These are phyloP conservation scores for Saposhnikovia divaricata DNA, from an alignment of 129 eudicot species.

Conservation along the genomic window DNA sequence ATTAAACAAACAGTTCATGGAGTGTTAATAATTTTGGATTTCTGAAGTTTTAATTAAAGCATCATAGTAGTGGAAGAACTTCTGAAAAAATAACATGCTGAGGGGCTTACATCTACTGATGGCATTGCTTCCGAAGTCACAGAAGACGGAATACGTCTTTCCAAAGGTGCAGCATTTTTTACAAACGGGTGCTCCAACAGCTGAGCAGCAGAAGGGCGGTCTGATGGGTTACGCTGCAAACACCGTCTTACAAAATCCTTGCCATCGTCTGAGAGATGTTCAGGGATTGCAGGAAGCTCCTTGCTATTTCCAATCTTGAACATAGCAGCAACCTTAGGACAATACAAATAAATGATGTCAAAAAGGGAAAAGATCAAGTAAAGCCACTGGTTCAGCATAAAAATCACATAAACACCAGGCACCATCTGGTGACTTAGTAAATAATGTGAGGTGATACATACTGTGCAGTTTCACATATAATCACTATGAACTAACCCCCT, in stretches of 20 bases:
- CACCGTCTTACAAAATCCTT: constrained; percentile 66
- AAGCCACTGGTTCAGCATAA: background rate
- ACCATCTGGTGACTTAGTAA: background rate
- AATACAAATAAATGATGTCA: constrained; percentile 7
- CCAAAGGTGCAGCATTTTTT: constrained; percentile 33
- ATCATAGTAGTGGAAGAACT: background rate
- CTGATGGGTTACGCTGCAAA: constrained; percentile 52
- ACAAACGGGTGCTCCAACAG: constrained; percentile 75
- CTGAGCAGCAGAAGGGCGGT: constrained; percentile 60
- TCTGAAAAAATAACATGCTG: constrained; percentile 19
- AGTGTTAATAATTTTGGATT: background rate
- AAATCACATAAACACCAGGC: background rate
- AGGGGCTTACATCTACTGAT: constrained; percentile 21
- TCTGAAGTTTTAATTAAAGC: background rate
- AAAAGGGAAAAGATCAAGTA: background rate
- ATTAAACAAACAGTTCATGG: background rate
- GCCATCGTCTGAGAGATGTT: constrained; percentile 67
- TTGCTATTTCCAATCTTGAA: constrained; percentile 81
- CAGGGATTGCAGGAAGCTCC: constrained; percentile 70
- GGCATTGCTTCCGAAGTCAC: constrained; percentile 23
- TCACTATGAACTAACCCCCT: constrained; percentile 57
- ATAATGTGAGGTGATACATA: background rate
- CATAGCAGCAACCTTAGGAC: constrained; percentile 65
- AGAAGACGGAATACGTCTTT: constrained; percentile 27
- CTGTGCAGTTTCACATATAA: background rate